Base-by-base conservation (phyloP, 1,139 yeast genomes). In the Meyerozyma sp. region DNA sequence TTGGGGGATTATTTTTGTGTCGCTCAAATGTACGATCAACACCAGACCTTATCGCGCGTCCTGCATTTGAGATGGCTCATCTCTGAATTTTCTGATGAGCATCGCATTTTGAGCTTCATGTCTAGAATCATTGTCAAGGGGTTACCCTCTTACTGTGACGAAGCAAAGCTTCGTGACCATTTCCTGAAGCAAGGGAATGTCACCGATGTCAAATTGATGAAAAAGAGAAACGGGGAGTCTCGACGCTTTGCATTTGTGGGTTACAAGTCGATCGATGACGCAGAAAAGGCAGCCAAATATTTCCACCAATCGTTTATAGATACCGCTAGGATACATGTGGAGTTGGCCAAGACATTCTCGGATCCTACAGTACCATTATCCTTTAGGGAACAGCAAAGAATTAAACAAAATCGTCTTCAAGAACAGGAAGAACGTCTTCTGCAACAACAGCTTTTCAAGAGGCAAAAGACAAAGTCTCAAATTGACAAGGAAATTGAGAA, bases 121-220 rank as follows among this genome's bases (percentile, higher is more conserved):
- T 91, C 98, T 35, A 85, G 99, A 65, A 76, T 94, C 46, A 93
- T 93, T 55, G 96, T 94, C n/a, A 94, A 89, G 63, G 95, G 95
- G 39, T 73, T 93, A 46, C 98, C 99, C 21, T 70, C 74, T 50
- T 87, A 87, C 59, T 77, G 82, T 48, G 81, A 84, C 1, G 98
- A 93, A 59, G 90, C 80, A 2, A 81, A 85, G 52, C 68, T 93
- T 47, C 73, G 75, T 49, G 77, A 76, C 25, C 93, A 84, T 59
- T 93, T 93, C 59, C 62, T 74, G 30, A 71, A 78, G 50, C 71
- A 81, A 52, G 81, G 81, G 41, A 68, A 73, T 48, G 88, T 90
- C 26, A 88, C 98, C 1, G 98, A 93, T 73, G 93, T 88, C 39
- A 89, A 86, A 62, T 71, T 93, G 40, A 79, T 90, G 79, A 83